These are phyloP conservation scores for Hyphopichia khmerensis DNA, from an alignment of 1,139 yeast species.

Conservation along the genomic window DNA sequence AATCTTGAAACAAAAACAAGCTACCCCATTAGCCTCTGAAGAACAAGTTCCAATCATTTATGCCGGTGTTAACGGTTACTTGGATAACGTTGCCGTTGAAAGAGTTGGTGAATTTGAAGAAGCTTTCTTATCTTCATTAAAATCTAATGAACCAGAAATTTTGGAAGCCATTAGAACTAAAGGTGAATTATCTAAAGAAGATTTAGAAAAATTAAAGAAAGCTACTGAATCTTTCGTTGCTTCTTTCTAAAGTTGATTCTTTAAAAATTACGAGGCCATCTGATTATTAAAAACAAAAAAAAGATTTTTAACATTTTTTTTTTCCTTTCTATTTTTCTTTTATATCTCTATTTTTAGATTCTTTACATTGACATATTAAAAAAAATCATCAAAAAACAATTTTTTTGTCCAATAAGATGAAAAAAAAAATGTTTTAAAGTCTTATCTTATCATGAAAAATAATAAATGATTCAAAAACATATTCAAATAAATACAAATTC, in stretches of 20 bases:
- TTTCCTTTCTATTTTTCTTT: neutral
- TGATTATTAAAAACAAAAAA: neutral
- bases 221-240: constrained; percentile 92
- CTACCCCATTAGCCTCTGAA: constrained; percentile 95
- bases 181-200: constrained; percentile 91
- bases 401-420: neutral
- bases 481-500: neutral
- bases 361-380: neutral
- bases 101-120: constrained; percentile 91
- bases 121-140: constrained; percentile 87
- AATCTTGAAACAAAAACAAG: constrained; percentile 97
- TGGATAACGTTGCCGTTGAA: constrained; percentile 82
- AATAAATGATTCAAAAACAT: neutral
- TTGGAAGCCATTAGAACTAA: constrained; percentile 79
- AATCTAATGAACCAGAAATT: constrained; percentile 84
- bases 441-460: neutral
- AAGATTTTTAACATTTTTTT: neutral
- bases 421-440: neutral
- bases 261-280: neutral
- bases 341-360: neutral
- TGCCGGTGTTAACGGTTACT: constrained; percentile 99
- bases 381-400: neutral
- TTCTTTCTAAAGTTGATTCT: constrained; percentile 45
- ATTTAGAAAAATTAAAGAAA: constrained; percentile 81
- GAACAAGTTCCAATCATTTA: constrained; percentile 98